Percentiles rank a stretch among this genome's conserved stretches.
Evolutionary conservation across 306 rosid genomes (phyloP).

Genomic region (Hylodesmum podocarpum): DNA sequence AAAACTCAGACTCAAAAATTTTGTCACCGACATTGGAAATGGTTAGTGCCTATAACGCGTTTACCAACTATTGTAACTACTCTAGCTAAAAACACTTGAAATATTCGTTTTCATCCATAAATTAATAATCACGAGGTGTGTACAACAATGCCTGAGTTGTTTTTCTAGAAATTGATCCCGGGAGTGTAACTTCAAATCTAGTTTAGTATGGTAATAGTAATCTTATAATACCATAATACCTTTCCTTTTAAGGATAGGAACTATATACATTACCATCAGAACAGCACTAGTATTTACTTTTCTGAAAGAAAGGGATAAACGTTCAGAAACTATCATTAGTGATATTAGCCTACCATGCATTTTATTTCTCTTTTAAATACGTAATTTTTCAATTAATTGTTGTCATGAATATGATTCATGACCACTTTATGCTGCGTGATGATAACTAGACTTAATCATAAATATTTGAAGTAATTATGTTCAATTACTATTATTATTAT

Average conservation of each 20-base stretch:
- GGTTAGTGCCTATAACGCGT: background rate
- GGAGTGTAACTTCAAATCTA: background rate
- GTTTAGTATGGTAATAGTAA: background rate
- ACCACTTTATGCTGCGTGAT: background rate
- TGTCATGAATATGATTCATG: background rate
- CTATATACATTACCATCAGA: background rate
- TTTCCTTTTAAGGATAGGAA: background rate
- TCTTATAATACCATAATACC: too few relatives aligned
- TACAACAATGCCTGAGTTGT: background rate
- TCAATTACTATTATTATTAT: background rate
- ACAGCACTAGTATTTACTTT: background rate
- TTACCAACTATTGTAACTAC: background rate
- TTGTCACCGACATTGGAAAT: conserved; percentile 7
- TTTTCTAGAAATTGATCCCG: background rate
- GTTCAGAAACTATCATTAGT: background rate
- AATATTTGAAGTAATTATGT: background rate
- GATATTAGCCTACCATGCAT: background rate
- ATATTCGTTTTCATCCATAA: background rate
- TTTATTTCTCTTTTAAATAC: background rate
- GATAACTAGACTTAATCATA: background rate
- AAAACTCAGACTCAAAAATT: background rate
- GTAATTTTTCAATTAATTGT: background rate
- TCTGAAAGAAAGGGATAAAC: background rate
- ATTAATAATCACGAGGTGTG: background rate
- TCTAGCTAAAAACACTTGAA: background rate